A percentile compares a stretch with the other conserved stretches of the same genome.
Evolutionary conservation across 2,329 filamentous ascomycete genomes (phyloP).

Genomic region (Arachnomyces sp.): DNA sequence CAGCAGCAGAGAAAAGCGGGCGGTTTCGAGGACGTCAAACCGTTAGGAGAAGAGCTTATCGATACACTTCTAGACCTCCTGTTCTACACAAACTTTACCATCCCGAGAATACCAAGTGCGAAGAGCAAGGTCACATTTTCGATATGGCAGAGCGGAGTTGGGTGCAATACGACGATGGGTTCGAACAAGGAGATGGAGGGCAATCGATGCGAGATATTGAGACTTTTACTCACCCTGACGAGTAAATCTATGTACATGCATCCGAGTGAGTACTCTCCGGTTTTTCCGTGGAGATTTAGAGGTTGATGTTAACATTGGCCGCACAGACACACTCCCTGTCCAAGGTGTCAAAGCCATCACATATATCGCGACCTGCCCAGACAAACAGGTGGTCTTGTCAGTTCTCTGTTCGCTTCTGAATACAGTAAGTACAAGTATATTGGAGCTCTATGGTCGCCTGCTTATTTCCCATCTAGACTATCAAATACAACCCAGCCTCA

Average conservation of each 20-base stretch:
- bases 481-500: slow-evolving; percentile 90
- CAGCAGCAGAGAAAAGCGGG: slow-evolving; percentile 45
- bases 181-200: slow-evolving; percentile 89
- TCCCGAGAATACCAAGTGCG: slow-evolving; percentile 62
- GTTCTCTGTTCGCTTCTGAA: slow-evolving; percentile 89
- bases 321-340: slow-evolving; percentile 60
- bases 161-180: slow-evolving; percentile 80
- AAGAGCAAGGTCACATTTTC: slow-evolving; percentile 81
- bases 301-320: neutral
- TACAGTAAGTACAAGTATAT: slow-evolving; percentile 61
- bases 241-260: slow-evolving; percentile 93
- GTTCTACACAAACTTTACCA: slow-evolving; percentile 85
- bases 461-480: slow-evolving; percentile 48
- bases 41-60: slow-evolving; percentile 84
- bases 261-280: slow-evolving; percentile 45
- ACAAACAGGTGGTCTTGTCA: slow-evolving; percentile 87
- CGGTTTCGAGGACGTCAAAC: slow-evolving; percentile 74
- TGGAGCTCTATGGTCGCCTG: too few species aligned
- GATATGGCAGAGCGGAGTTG: slow-evolving; percentile 97
- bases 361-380: slow-evolving; percentile 77
- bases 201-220: slow-evolving; percentile 83
- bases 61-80: slow-evolving; percentile 82
- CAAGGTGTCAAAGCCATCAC: slow-evolving; percentile 78
- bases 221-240: slow-evolving; percentile 74
- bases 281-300: neutral